Evolutionary conservation across 163 green algal genomes (phyloP), one percentile per base, ranked within the genome.

Genomic region (Trebouxia gelatinosa): DNA sequence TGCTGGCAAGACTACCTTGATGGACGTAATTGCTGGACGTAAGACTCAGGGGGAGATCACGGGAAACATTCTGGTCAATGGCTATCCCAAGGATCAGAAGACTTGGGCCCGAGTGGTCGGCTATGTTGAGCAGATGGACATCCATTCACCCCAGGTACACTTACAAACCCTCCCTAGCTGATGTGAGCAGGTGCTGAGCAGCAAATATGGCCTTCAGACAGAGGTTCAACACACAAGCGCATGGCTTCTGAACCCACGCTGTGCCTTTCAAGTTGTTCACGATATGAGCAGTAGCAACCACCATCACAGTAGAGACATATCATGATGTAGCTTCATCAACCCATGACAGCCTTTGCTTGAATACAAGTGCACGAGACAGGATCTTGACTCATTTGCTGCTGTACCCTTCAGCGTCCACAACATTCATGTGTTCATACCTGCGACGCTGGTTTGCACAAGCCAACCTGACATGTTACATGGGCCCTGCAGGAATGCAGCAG

Each of bases 1-100:
- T 13, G 90, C 90, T 0, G 90, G 90, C 46, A 94, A 95, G 86
- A 95, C 89, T 2, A 95, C 91, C 0, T 75, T 96, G 28, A 76
- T 76, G 68, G 68, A 76, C 40, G 68, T 76, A 21, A 76, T 76
- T 43, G 68, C 68, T 64, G 90, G 90, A 0, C 80, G 80, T 39
- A 92, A 92, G 77, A 92, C 87, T 0, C 70, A 86, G 40, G 90
- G 90, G 5, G 58, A 85, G 23, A 85, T 93, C 57, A 83, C 82
- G 2, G 89, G 89, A 4, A 75, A 87, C 23, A 90, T 93, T 75
- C 62, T 91, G 32, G 78, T 92, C 29, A 93, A 93, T 81, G 88
- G 87, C 4, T 62, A 82, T 48, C 86, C 88, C 68, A 93, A 93
- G 80, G 78, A 85, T 19, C 85, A 90, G 71, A n/a, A 48, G 35